Percentiles rank a stretch among this genome's conserved stretches.
Evolutionary conservation across 2,329 filamentous ascomycete genomes (phyloP).

Genomic region (Cercospora canescens): DNA sequence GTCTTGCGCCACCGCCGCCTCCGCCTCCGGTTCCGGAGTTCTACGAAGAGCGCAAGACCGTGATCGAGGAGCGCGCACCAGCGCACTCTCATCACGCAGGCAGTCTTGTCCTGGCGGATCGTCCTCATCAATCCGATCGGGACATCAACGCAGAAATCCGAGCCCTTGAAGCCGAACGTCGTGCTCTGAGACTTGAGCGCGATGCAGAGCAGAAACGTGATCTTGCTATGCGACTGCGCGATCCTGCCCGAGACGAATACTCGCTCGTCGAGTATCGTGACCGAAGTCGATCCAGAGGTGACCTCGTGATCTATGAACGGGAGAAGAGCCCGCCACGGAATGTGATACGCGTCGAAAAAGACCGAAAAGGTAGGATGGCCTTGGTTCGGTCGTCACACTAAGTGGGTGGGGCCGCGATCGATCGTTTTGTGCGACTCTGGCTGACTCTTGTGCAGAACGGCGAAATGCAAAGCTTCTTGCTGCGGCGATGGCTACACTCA

Average conservation of each 20-base stretch:
- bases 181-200: slow-evolving; percentile 58
- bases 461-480: slow-evolving; percentile 47
- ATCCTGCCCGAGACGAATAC: slow-evolving; percentile 49
- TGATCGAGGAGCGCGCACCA: slow-evolving; percentile 33
- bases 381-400: slow-evolving; percentile 69
- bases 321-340: slow-evolving; percentile 51
- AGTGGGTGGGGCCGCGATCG: slow-evolving; percentile 8
- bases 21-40: slow-evolving; percentile 28
- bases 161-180: slow-evolving; percentile 65
- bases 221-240: slow-evolving; percentile 44
- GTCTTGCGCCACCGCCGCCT: slow-evolving; percentile 20
- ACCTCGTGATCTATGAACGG: slow-evolving; percentile 18
- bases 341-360: slow-evolving; percentile 74
- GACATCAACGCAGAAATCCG: slow-evolving; percentile 74
- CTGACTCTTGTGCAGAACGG: slow-evolving; percentile 37
- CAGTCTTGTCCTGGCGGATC: slow-evolving; percentile 19
- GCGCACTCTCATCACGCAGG: slow-evolving; percentile 21
- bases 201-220: slow-evolving; percentile 46
- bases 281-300: slow-evolving; percentile 35
- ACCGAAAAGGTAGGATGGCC: slow-evolving; percentile 94
- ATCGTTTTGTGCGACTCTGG: slow-evolving; percentile 2
- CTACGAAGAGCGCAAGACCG: slow-evolving; percentile 33
- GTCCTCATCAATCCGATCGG: slow-evolving; percentile 47
- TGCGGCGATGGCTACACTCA: slow-evolving; percentile 46
- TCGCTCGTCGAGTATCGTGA: slow-evolving; percentile 50